These are phyloP conservation scores for Globisporangium spiculum DNA, from an alignment of 352 stramenopile species.

Conservation along the genomic window DNA sequence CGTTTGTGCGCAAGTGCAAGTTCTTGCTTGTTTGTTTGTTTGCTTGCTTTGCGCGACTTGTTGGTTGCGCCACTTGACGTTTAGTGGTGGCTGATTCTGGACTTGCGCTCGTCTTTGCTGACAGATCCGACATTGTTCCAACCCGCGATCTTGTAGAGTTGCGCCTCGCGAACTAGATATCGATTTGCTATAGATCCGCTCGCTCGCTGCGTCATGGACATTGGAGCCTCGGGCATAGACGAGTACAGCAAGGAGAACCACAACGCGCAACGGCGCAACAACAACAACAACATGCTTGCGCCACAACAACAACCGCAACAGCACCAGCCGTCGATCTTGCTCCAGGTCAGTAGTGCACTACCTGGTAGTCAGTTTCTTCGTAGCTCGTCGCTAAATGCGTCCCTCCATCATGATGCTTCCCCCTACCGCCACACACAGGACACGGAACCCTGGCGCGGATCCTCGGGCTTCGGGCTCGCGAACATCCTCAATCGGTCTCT, in stretches of 20 bases:
- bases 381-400: slow-evolving; percentile 22
- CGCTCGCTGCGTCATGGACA: slow-evolving; percentile 21
- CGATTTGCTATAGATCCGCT: slow-evolving; percentile 1
- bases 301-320: slow-evolving; percentile 10
- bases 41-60: neutral
- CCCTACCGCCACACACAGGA: slow-evolving; percentile 33
- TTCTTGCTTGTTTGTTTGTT: neutral
- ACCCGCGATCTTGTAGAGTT: slow-evolving; percentile 13
- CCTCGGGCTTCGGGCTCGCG: slow-evolving; percentile 70
- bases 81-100: neutral
- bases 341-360: slow-evolving; percentile 16
- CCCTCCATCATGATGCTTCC: slow-evolving; percentile 15
- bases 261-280: slow-evolving; percentile 13
- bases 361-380: slow-evolving; percentile 2
- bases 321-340: neutral
- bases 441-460: slow-evolving; percentile 61
- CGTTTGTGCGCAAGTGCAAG: neutral
- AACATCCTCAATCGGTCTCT: slow-evolving; percentile 72
- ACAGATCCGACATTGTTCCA: neutral
- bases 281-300: slow-evolving; percentile 14
- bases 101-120: neutral
- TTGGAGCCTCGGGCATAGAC: slow-evolving; percentile 5
- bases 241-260: slow-evolving; percentile 29
- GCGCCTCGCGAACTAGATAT: neutral
- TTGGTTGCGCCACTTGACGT: neutral